Conservation (phyloP, 2,329 filamentous ascomycete genomes). For the Ophiostoma piceae region DNA sequence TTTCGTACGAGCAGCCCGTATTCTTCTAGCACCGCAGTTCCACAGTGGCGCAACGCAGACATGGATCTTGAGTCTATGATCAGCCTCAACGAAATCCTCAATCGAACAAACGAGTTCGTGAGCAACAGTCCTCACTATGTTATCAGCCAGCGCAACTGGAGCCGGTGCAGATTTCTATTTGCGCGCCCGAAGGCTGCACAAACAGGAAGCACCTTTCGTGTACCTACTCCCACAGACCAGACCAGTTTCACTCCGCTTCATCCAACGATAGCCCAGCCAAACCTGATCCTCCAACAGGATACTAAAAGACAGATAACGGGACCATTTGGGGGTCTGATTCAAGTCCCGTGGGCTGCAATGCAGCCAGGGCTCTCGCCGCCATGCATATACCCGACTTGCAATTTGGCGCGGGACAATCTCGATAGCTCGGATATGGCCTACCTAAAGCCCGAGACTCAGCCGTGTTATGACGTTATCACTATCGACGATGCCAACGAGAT, state of each 20-base stretch:
- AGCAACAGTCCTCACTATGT: conserved; percentile 59
- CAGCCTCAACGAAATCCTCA: conserved; percentile 81
- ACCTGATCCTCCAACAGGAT: background rate
- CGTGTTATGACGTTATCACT: background rate
- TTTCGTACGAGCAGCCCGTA: conserved; percentile 55
- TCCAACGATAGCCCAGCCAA: no score
- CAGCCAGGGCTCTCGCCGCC: background rate
- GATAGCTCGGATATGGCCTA: background rate
- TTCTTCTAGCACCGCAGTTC: conserved; percentile 23
- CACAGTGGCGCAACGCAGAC: conserved; percentile 60
- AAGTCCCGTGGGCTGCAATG: conserved; percentile 12
- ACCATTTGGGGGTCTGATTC: background rate
- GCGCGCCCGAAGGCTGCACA: conserved; percentile 32
- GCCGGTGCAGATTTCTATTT: conserved; percentile 82
- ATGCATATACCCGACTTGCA: no score
- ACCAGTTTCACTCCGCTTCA: no score
- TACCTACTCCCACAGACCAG: background rate
- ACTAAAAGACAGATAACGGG: no score
- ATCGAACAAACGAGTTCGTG: conserved; percentile 59
- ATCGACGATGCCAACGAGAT: background rate
- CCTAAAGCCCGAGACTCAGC: background rate
- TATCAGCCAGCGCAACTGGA: conserved; percentile 73
- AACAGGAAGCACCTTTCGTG: background rate
- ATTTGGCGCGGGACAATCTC: no score
- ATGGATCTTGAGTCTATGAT: conserved; percentile 57